Evolutionary conservation across 495 filamentous ascomycete species (phyloP).

Genomic region (Barbatosphaeria neglecta): DNA sequence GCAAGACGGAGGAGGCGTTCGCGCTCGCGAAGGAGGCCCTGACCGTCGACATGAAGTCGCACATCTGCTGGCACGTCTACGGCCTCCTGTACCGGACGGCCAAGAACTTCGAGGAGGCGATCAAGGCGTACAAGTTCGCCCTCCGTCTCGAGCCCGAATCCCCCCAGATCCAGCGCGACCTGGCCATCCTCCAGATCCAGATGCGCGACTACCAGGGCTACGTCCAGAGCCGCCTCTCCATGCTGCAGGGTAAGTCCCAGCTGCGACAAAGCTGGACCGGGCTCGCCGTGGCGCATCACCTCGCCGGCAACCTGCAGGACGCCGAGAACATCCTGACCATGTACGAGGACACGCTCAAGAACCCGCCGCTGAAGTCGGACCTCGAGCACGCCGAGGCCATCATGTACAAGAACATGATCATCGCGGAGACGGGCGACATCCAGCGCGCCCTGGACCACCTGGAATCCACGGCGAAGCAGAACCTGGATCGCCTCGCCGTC

Average conservation of each 20-base stretch:
- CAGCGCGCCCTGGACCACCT: conserved; percentile 80
- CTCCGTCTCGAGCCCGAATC: conserved; percentile 86
- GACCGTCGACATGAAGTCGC: conserved; percentile 92
- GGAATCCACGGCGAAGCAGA: conserved; percentile 60
- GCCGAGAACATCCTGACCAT: conserved; percentile 86
- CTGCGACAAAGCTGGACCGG: conserved; percentile 92
- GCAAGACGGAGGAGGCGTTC: conserved; percentile 88
- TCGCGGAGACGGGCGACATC: conserved; percentile 72
- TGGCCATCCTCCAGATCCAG: conserved; percentile 88
- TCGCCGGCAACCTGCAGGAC: conserved; percentile 68
- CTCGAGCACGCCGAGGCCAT: conserved; percentile 88
- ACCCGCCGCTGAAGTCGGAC: conserved; percentile 60
- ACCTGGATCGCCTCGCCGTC: conserved; percentile 75
- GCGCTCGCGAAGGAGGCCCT: conserved; percentile 82
- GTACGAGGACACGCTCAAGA: conserved; percentile 85
- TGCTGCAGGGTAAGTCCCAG: conserved; percentile 70
- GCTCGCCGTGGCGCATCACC: conserved; percentile 81
- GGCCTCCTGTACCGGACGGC: conserved; percentile 83
- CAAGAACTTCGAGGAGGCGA: conserved; percentile 97
- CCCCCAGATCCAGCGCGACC: conserved; percentile 82
- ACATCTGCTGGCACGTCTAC: conserved; percentile 99
- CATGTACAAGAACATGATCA: conserved; percentile 91
- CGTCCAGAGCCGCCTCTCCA: conserved; percentile 69
- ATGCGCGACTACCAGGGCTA: conserved; percentile 95
- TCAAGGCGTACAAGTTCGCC: conserved; percentile 96